These are phyloP conservation scores for Beauveria rudraprayagi DNA, from an alignment of 2,329 filamentous ascomycete genomes.

Conservation along the genomic window DNA sequence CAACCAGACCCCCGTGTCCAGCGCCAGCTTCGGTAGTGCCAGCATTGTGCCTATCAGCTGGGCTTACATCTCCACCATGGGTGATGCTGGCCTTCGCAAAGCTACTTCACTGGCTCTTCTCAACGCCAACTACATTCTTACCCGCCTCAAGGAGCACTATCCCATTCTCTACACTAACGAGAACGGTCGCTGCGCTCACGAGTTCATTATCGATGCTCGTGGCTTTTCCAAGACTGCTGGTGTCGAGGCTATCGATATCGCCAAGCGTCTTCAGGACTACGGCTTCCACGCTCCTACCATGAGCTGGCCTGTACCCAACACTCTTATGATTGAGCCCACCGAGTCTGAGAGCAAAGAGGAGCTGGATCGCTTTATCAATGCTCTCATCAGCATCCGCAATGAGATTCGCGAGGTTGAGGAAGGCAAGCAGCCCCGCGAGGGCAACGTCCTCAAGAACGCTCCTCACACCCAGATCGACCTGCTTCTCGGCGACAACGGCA, in stretches of 20 bases:
- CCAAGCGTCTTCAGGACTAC: conserved; percentile 94
- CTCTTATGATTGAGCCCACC: conserved; percentile 96
- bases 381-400: conserved; percentile 73
- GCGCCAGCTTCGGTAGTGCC: conserved; percentile 78
- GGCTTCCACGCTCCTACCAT: conserved; percentile 97
- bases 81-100: conserved; percentile 66
- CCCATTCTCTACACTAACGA: conserved; percentile 89
- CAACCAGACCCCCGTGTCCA: conserved; percentile 48
- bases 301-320: conserved; percentile 92
- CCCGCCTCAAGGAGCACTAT: conserved; percentile 78
- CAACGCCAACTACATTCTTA: conserved; percentile 94
- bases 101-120: conserved; percentile 89
- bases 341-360: conserved; percentile 89
- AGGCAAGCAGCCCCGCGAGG: conserved; percentile 63
- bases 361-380: conserved; percentile 87
- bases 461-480: conserved; percentile 82
- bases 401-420: conserved; percentile 82
- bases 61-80: conserved; percentile 95
- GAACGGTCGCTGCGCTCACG: conserved; percentile 83
- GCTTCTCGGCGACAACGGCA: conserved; percentile 45
- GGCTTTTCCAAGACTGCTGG: conserved; percentile 76
- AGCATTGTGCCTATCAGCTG: conserved; percentile 91
- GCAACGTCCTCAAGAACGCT: conserved; percentile 81
- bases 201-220: conserved; percentile 89
- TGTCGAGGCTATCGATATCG: conserved; percentile 87